Percentiles rank a stretch among this genome's conserved stretches.
Conservation (phyloP, 768 basidiomycete species). For the Boletus rubroflammeus region DNA sequence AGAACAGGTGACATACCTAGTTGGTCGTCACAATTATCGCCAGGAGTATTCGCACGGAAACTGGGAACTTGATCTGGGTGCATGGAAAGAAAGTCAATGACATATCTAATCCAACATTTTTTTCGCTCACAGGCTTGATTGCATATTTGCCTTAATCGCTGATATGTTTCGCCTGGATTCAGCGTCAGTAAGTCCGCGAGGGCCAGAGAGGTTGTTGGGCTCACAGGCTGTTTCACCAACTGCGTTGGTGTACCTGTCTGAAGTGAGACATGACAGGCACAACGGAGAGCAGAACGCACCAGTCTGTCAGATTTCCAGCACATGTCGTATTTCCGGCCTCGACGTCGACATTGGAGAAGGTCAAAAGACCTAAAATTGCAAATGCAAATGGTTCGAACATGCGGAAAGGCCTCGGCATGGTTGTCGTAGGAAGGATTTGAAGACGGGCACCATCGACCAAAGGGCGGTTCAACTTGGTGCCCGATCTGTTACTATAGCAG, state of each 20-base stretch:
- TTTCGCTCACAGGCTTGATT: conserved; percentile 15
- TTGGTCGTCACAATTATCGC: conserved; percentile 26
- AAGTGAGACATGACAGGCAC: background rate
- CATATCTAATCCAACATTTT: background rate
- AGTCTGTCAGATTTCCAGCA: conserved; percentile 18
- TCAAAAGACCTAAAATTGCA: background rate
- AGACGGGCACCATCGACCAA: no score
- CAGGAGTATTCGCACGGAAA: conserved; percentile 21
- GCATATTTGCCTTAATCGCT: conserved; percentile 27
- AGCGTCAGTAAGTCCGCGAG: background rate
- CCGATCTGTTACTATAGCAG: background rate
- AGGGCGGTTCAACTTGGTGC: background rate
- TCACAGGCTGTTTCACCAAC: conserved; percentile 30
- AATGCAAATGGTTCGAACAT: background rate
- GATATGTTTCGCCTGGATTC: conserved; percentile 21
- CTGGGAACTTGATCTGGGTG: conserved; percentile 17
- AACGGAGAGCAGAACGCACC: background rate
- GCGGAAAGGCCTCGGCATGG: background rate
- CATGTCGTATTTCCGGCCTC: conserved; percentile 24
- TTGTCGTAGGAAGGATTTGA: background rate
- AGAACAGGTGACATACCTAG: conserved; percentile 10
- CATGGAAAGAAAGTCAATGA: background rate
- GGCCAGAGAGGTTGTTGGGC: background rate
- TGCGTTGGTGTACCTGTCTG: conserved; percentile 20
- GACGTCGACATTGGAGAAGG: background rate